Evolutionary conservation across 164 flowering plant species (phyloP).

Genomic region (Liriodendron chinense): DNA sequence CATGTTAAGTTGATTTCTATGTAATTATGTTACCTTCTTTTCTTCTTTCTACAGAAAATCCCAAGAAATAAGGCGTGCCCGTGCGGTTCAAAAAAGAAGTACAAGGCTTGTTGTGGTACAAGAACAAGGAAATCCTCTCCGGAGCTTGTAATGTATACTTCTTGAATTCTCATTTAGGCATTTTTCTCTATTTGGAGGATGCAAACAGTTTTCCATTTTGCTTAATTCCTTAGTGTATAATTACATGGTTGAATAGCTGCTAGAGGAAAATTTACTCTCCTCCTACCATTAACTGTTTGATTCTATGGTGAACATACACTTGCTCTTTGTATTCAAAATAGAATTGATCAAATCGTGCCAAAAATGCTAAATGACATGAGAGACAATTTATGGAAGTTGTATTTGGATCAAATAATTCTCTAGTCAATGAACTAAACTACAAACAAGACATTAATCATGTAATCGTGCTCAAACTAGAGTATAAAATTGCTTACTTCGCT

Average conservation of each 20-base stretch:
- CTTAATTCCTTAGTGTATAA: background rate
- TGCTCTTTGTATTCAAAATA: background rate
- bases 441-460: background rate
- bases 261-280: background rate
- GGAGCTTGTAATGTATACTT: slow-evolving; percentile 47
- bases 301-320: background rate
- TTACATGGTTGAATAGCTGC: background rate
- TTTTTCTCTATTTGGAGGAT: background rate
- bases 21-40: background rate
- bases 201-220: background rate
- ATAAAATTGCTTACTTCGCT: background rate
- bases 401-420: background rate
- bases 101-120: slow-evolving; percentile 84
- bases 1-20: slow-evolving; percentile 7
- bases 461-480: background rate
- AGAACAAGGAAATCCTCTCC: slow-evolving; percentile 39
- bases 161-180: background rate
- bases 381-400: background rate
- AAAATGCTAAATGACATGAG: background rate
- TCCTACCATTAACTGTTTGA: background rate
- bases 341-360: background rate
- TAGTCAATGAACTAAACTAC: background rate
- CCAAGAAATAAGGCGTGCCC: slow-evolving; percentile 75
- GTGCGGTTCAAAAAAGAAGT: slow-evolving; percentile 94
- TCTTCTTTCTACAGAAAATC: slow-evolving; percentile 44